These are phyloP conservation scores for Lactarius vividus DNA, from an alignment of 768 basidiomycete species.

Conservation along the genomic window DNA sequence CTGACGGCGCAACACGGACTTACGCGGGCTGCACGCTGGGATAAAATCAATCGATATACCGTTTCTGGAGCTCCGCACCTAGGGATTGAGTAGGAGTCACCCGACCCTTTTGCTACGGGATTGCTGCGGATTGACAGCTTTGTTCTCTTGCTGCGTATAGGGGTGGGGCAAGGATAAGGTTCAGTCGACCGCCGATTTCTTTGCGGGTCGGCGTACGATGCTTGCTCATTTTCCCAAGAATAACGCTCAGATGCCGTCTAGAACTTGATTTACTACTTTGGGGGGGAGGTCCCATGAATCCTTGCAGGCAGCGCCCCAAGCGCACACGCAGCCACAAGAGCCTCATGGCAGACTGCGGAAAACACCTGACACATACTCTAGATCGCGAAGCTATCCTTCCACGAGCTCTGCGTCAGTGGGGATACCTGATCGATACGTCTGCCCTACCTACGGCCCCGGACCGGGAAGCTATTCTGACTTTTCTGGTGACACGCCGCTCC, in stretches of 20 bases:
- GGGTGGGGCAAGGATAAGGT: background rate
- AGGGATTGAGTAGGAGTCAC: no score
- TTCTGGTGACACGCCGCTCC: background rate
- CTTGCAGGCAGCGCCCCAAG: background rate
- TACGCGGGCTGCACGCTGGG: no score
- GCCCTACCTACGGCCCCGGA: background rate
- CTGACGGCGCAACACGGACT: no score
- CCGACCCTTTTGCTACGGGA: background rate
- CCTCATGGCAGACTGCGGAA: background rate
- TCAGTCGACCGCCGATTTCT: background rate
- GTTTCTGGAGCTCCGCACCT: no score
- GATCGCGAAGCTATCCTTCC: background rate
- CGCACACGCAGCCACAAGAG: background rate
- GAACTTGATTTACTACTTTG: background rate
- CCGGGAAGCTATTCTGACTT: background rate
- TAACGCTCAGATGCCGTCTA: background rate
- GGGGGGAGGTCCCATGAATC: background rate
- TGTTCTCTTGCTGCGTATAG: background rate
- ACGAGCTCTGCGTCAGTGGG: background rate
- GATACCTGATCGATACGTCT: background rate
- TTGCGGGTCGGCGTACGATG: background rate
- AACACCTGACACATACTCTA: background rate
- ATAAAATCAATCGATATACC: no score
- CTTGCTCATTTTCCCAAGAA: background rate
- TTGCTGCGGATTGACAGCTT: background rate